Evolutionary conservation across 2,329 filamentous ascomycete genomes (phyloP).

Genomic region (Uncinocarpus reesii): DNA sequence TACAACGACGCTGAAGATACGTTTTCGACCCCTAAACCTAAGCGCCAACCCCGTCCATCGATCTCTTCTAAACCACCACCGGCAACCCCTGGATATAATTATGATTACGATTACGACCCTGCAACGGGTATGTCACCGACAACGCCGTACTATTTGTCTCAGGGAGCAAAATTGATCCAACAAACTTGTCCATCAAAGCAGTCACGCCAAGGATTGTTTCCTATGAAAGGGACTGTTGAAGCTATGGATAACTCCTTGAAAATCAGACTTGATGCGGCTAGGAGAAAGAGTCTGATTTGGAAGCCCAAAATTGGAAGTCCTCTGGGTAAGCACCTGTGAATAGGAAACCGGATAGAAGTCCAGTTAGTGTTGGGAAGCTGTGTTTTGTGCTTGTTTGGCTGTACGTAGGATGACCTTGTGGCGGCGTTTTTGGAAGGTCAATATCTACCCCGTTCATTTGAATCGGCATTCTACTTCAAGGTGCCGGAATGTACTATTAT

Average conservation of each 20-base stretch:
- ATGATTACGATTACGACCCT: constrained; percentile 27
- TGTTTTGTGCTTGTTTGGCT: not conserved
- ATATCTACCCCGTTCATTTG: no score
- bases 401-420: not conserved
- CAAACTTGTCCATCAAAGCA: constrained; percentile 48
- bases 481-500: not conserved
- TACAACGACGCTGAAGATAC: not conserved
- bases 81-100: constrained; percentile 24
- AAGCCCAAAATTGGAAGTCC: constrained; percentile 67
- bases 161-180: constrained; percentile 37
- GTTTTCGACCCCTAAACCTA: constrained; percentile 9
- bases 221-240: constrained; percentile 20
- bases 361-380: not conserved
- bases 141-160: constrained; percentile 39
- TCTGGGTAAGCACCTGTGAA: constrained; percentile 35
- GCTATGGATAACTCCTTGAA: constrained; percentile 39
- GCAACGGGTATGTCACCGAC: constrained; percentile 35
- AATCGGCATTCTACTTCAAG: not conserved
- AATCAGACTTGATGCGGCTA: constrained; percentile 57
- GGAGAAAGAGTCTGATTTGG: constrained; percentile 68
- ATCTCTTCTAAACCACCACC: constrained; percentile 17
- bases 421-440: not conserved
- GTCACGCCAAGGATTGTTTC: constrained; percentile 35
- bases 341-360: not conserved
- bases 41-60: not conserved